phyloP scores from a whole-genome alignment of 2,329 filamentous ascomycete species.

The Pseudogymnoascus sp. region DNA sequence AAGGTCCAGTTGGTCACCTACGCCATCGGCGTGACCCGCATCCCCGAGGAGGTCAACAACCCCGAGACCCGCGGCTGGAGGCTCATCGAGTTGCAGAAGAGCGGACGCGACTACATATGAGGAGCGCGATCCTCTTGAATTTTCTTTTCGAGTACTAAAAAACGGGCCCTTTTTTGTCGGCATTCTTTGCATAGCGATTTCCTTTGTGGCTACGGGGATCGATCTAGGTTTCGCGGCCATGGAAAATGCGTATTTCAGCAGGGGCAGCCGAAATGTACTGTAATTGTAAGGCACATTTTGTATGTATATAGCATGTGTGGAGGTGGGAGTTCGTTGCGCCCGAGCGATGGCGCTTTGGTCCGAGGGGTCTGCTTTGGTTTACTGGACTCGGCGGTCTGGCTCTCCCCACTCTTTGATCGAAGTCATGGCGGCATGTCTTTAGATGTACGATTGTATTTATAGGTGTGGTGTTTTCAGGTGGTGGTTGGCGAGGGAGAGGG shows the following conservation, averaged over 20 bases:
- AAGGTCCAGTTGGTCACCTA: slow-evolving; percentile 98
- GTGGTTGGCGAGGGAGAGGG: background rate
- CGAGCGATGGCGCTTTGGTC: background rate
- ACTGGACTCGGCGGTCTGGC: background rate
- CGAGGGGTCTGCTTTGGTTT: background rate
- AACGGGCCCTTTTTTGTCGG: background rate
- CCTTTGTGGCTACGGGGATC: background rate
- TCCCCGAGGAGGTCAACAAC: slow-evolving; percentile 94
- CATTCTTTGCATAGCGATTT: slow-evolving; percentile 11
- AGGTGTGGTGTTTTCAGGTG: background rate
- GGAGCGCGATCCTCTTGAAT: background rate
- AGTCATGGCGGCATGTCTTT: slow-evolving; percentile 6
- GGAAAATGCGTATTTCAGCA: slow-evolving; percentile 4
- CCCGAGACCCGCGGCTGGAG: slow-evolving; percentile 95
- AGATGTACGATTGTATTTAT: slow-evolving; percentile 11
- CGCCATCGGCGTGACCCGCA: slow-evolving; percentile 88
- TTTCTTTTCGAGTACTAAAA: slow-evolving; percentile 7
- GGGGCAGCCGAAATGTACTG: background rate
- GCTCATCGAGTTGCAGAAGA: slow-evolving; percentile 98
- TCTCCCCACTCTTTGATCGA: slow-evolving; percentile 10
- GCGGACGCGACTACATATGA: slow-evolving; percentile 81
- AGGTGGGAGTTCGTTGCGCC: slow-evolving; percentile 4
- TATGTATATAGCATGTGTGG: slow-evolving; percentile 11
- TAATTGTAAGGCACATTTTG: slow-evolving; percentile 12
- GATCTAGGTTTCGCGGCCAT: background rate